Conservation (phyloP, 2,329 filamentous ascomycete genomes). For the Pochonia chlamydosporia region DNA sequence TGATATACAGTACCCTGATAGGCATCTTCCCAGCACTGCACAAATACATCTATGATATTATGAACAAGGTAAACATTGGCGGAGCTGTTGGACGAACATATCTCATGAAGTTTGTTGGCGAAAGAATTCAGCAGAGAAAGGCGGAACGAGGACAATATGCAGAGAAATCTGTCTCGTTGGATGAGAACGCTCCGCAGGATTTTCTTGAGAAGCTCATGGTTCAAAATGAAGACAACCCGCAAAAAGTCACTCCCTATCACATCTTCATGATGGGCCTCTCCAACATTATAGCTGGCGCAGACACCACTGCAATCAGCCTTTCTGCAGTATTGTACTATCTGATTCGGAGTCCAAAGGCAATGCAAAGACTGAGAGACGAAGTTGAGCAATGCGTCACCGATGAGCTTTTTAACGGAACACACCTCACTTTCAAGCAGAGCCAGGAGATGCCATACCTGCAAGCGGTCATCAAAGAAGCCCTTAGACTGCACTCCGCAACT, state of each 20-base stretch:
- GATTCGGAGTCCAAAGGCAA: constrained; percentile 21
- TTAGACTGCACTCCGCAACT: constrained; percentile 43
- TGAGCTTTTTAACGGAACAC: not conserved
- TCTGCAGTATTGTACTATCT: constrained; percentile 38
- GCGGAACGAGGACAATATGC: constrained; percentile 12
- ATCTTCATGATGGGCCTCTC: constrained; percentile 11
- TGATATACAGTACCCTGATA: constrained; percentile 19
- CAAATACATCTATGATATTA: constrained; percentile 13
- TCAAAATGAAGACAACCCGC: constrained; percentile 6
- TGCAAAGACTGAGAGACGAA: constrained; percentile 18
- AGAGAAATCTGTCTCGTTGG: not conserved
- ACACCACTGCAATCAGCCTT: constrained; percentile 44
- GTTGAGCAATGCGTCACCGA: constrained; percentile 9
- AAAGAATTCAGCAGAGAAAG: constrained; percentile 20
- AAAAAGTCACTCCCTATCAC: constrained; percentile 10
- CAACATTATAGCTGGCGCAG: constrained; percentile 33
- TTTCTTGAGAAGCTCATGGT: constrained; percentile 12
- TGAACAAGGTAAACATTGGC: constrained; percentile 12
- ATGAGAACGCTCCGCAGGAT: constrained; percentile 6
- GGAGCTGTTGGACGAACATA: constrained; percentile 19
- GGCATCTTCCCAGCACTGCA: constrained; percentile 17
- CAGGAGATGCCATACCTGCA: constrained; percentile 46
- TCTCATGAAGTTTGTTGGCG: constrained; percentile 19
- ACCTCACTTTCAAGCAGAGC: constrained; percentile 32
- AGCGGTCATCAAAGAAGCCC: constrained; percentile 45